These are phyloP conservation scores for Cudoniella acicularis DNA, from an alignment of 495 filamentous ascomycete genomes.

Conservation along the genomic window DNA sequence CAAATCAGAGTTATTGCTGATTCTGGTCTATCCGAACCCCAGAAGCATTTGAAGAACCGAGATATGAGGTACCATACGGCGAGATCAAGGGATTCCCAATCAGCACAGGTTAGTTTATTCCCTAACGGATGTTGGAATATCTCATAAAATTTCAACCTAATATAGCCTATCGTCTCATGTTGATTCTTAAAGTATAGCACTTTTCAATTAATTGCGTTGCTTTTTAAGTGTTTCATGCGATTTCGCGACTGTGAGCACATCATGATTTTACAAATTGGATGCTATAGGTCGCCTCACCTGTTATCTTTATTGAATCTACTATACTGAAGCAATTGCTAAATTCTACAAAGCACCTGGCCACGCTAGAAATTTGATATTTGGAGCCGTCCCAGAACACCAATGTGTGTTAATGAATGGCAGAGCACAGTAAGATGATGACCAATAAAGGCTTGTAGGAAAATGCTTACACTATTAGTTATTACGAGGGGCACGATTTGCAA, in stretches of 20 bases:
- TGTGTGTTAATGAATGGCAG: conserved; percentile 72
- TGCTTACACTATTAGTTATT: conserved; percentile 51
- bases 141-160: too few relatives aligned
- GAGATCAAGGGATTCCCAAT: conserved; percentile 64
- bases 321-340: too few relatives aligned
- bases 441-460: neutral
- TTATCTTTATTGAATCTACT: too few relatives aligned
- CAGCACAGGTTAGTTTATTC: conserved; percentile 54
- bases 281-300: too few relatives aligned
- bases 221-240: too few relatives aligned
- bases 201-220: too few relatives aligned
- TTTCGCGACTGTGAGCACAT: too few relatives aligned
- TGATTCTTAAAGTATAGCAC: too few relatives aligned
- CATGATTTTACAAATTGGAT: too few relatives aligned
- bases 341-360: conserved; percentile 56
- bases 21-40: conserved; percentile 67
- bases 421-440: conserved; percentile 58
- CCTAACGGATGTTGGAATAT: too few relatives aligned
- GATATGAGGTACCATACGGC: conserved; percentile 56
- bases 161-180: too few relatives aligned
- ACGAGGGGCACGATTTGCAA: conserved; percentile 71
- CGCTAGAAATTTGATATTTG: conserved; percentile 73
- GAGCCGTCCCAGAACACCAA: conserved; percentile 54
- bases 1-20: conserved; percentile 70
- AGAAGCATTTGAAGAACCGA: conserved; percentile 53